Evolutionary conservation across 2,329 filamentous ascomycete species (phyloP).

Genomic region (Westerdykella ornata): DNA sequence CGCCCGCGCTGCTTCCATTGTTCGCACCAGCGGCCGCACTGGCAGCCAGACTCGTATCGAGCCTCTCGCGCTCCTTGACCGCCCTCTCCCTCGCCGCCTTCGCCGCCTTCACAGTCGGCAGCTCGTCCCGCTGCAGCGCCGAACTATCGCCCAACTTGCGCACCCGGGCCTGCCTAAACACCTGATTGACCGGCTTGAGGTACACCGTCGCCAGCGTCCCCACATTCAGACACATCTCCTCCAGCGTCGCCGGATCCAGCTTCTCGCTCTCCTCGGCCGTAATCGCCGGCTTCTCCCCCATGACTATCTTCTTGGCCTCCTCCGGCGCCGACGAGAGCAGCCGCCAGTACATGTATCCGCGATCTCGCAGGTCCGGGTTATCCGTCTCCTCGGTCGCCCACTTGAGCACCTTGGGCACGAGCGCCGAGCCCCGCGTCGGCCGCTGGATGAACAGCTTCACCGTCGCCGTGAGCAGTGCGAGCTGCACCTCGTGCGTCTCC

Average conservation of each 20-base stretch:
- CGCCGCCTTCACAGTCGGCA: slow-evolving; percentile 52
- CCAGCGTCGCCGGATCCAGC: slow-evolving; percentile 79
- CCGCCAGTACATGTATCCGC: slow-evolving; percentile 99
- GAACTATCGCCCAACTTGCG: slow-evolving; percentile 74
- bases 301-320: slow-evolving; percentile 79
- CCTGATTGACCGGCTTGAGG: slow-evolving; percentile 93
- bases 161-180: slow-evolving; percentile 83
- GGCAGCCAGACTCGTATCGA: slow-evolving; percentile 16
- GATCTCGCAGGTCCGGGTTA: slow-evolving; percentile 89
- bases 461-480: slow-evolving; percentile 88
- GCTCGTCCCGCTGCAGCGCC: slow-evolving; percentile 67
- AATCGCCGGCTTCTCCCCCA: slow-evolving; percentile 95
- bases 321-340: slow-evolving; percentile 86
- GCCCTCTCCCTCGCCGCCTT: slow-evolving; percentile 29
- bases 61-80: slow-evolving; percentile 22
- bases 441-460: slow-evolving; percentile 98
- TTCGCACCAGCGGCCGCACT: slow-evolving; percentile 9
- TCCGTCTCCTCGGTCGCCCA: slow-evolving; percentile 99
- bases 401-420: slow-evolving; percentile 91
- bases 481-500: slow-evolving; percentile 90
- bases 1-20: slow-evolving; percentile 24
- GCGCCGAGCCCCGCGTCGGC: slow-evolving; percentile 85
- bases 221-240: slow-evolving; percentile 95
- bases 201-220: slow-evolving; percentile 96
- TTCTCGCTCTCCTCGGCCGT: slow-evolving; percentile 87